phyloP scores from a whole-genome alignment of 2,329 filamentous ascomycete species.

The Phialocephala sp. region DNA sequence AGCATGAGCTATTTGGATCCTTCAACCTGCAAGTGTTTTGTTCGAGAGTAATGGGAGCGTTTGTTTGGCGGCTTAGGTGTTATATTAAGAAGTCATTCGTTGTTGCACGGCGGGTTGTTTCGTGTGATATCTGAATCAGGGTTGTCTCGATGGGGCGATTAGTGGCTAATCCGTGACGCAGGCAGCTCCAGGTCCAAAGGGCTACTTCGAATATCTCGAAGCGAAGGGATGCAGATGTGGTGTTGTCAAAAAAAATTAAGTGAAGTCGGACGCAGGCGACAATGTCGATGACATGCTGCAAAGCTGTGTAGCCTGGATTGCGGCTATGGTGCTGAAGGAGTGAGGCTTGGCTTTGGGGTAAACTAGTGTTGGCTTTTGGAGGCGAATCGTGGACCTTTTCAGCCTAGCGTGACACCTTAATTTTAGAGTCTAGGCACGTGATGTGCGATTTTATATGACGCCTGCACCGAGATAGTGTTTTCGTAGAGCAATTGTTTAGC shows the following conservation, averaged over 20 bases:
- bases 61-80: background rate
- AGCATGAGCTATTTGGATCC: slow-evolving; percentile 31
- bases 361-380: slow-evolving; percentile 12
- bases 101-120: background rate
- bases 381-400: slow-evolving; percentile 12
- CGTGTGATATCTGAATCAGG: slow-evolving; percentile 9
- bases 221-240: slow-evolving; percentile 5
- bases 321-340: slow-evolving; percentile 6
- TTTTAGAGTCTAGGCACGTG: slow-evolving; percentile 10
- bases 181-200: slow-evolving; percentile 7
- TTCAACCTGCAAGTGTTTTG: background rate
- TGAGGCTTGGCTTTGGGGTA: slow-evolving; percentile 15
- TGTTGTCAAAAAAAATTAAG: background rate
- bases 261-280: background rate
- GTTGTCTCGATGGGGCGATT: slow-evolving; percentile 8
- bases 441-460: background rate
- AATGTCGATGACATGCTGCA: slow-evolving; percentile 20
- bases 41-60: background rate
- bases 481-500: background rate
- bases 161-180: slow-evolving; percentile 18
- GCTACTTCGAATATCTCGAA: slow-evolving; percentile 10
- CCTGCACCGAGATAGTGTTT: too few relatives aligned
- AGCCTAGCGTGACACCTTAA: slow-evolving; percentile 14
- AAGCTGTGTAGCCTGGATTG: slow-evolving; percentile 17
- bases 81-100: slow-evolving; percentile 1